Percentiles rank a stretch among this genome's conserved stretches.
phyloP scores from a whole-genome alignment of 768 basidiomycete species.

The Clavulina sp. region DNA sequence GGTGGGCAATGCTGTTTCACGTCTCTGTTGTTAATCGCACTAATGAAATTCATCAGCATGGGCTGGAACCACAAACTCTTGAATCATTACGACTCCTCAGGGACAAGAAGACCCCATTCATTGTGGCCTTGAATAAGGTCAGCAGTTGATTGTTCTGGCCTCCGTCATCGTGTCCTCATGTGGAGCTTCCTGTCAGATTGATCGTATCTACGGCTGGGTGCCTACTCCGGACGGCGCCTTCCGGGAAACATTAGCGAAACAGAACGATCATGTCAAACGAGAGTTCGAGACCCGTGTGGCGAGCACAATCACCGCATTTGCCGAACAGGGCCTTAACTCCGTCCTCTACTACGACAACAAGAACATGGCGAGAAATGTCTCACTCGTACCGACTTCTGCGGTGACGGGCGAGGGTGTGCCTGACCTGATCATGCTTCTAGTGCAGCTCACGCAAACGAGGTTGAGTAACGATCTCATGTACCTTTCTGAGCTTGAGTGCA shows the following conservation, averaged over 20 bases:
- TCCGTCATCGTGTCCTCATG: constrained; percentile 4
- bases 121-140: constrained; percentile 95
- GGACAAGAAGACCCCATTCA: constrained; percentile 93
- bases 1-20: constrained; percentile 25
- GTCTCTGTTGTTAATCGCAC: neutral
- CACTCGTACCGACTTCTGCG: constrained; percentile 93
- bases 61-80: constrained; percentile 92
- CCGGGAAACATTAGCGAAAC: constrained; percentile 75
- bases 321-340: constrained; percentile 95
- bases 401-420: constrained; percentile 97
- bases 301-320: constrained; percentile 80
- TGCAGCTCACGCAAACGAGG: constrained; percentile 92
- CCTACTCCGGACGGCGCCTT: constrained; percentile 83
- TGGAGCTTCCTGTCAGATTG: constrained; percentile 42
- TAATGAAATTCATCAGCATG: constrained; percentile 44
- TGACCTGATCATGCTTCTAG: constrained; percentile 97
- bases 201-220: constrained; percentile 93
- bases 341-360: constrained; percentile 96
- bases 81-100: constrained; percentile 85
- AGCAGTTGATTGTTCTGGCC: constrained; percentile 4
- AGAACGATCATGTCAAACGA: constrained; percentile 58
- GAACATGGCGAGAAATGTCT: constrained; percentile 83
- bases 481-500: constrained; percentile 90
- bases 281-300: constrained; percentile 82
- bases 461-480: constrained; percentile 99